phyloP scores from a whole-genome alignment of 2,329 filamentous ascomycete species.

The Hymenoscyphus occultus region DNA sequence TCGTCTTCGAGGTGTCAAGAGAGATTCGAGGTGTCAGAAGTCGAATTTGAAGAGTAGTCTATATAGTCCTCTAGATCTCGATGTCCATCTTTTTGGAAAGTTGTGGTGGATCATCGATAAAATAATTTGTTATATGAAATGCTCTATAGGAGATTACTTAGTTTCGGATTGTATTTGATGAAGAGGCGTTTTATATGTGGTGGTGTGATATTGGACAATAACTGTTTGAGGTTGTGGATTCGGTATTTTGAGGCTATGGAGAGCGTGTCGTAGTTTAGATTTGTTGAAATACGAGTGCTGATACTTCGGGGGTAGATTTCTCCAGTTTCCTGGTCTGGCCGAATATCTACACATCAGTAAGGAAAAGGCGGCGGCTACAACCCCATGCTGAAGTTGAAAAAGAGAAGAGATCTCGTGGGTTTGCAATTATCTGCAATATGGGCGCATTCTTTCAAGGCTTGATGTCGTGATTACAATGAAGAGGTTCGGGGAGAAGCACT shows the following conservation, averaged over 20 bases:
- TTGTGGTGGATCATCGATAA: too few relatives aligned
- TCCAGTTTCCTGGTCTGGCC: background rate
- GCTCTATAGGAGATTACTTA: background rate
- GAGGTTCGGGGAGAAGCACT: too few relatives aligned
- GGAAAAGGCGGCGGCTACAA: too few relatives aligned
- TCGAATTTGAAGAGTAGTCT: background rate
- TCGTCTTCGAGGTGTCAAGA: background rate
- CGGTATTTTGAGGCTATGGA: background rate
- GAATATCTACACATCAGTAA: background rate
- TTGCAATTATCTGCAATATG: too few relatives aligned
- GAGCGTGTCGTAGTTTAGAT: background rate
- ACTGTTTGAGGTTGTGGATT: background rate
- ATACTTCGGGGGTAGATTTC: background rate
- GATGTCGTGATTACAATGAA: too few relatives aligned
- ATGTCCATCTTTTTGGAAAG: too few relatives aligned
- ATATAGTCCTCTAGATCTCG: background rate
- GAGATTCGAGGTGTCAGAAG: background rate
- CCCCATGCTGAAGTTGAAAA: background rate
- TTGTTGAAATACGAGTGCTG: background rate
- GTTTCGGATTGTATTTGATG: background rate
- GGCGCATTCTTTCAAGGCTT: too few relatives aligned
- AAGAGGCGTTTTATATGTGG: background rate
- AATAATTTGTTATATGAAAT: too few relatives aligned
- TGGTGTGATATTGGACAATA: background rate
- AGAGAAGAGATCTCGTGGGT: background rate